phyloP scores from a whole-genome alignment of 2,329 filamentous ascomycete genomes.

The Sphaceloma murrayae region DNA sequence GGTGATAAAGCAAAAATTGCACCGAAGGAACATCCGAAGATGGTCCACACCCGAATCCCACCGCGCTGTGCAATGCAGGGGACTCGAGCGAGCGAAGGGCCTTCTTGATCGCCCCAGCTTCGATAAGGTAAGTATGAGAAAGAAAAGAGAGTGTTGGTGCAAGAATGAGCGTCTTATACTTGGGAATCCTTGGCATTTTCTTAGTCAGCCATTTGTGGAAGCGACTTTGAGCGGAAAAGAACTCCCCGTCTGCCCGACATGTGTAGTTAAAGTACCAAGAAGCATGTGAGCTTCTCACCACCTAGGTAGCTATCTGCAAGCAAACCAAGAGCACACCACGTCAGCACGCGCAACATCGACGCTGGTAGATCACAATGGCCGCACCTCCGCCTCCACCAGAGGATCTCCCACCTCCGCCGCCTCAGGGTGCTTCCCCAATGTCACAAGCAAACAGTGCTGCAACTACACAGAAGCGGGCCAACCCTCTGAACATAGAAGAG shows the following conservation, averaged over 20 bases:
- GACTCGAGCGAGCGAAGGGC: background rate
- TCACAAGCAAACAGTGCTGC: conserved; percentile 38
- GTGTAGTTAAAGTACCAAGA: too few species aligned
- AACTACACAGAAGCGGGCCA: conserved; percentile 29
- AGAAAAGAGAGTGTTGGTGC: too few species aligned
- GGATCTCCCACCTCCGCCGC: conserved; percentile 9
- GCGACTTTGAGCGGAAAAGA: too few species aligned
- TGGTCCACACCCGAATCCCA: conserved; percentile 2
- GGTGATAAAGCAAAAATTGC: conserved; percentile 16
- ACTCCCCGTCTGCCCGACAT: too few species aligned
- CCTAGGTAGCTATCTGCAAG: too few species aligned
- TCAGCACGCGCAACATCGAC: too few species aligned
- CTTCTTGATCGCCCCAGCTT: conserved; percentile 7
- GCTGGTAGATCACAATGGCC: background rate
- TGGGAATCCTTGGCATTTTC: too few species aligned
- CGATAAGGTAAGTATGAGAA: conserved; percentile 3
- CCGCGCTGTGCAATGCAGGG: conserved; percentile 14
- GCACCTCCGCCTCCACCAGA: conserved; percentile 3
- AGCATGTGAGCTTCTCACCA: too few species aligned
- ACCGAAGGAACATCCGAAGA: conserved; percentile 3
- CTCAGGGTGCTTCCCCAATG: conserved; percentile 4
- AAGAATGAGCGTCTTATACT: too few species aligned
- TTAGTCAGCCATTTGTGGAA: too few species aligned
- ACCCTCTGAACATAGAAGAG: conserved; percentile 73
- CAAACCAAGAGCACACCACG: too few species aligned